phyloP scores from a whole-genome alignment of 2,329 filamentous ascomycete species.

The Eutypella sp. region DNA sequence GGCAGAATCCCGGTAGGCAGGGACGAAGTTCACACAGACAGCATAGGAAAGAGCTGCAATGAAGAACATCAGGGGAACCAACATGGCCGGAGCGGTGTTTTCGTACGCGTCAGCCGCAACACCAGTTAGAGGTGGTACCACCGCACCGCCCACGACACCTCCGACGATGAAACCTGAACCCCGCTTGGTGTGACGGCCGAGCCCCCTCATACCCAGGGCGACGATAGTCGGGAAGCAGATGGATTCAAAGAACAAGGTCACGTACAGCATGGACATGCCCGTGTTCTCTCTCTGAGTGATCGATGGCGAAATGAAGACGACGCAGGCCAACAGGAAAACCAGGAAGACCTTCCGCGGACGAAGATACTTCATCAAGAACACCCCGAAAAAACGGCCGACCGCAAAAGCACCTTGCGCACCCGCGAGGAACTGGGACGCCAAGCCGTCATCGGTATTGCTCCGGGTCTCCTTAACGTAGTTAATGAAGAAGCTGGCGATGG shows the following conservation, averaged over 20 bases:
- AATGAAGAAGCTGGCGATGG: slow-evolving; percentile 65
- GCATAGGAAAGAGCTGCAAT: slow-evolving; percentile 52
- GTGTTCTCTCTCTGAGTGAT: slow-evolving; percentile 41
- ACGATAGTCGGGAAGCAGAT: slow-evolving; percentile 81
- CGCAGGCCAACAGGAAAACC: slow-evolving; percentile 56
- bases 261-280: slow-evolving; percentile 58
- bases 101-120: slow-evolving; percentile 58
- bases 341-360: slow-evolving; percentile 65
- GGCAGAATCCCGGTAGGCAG: slow-evolving; percentile 56
- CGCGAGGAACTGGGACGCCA: slow-evolving; percentile 63
- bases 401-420: slow-evolving; percentile 71
- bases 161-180: slow-evolving; percentile 68
- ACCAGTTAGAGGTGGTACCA: slow-evolving; percentile 68
- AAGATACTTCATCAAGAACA: slow-evolving; percentile 60
- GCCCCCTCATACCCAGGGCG: slow-evolving; percentile 68
- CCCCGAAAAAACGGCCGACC: slow-evolving; percentile 65
- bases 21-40: slow-evolving; percentile 60
- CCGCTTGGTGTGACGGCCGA: slow-evolving; percentile 72
- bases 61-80: slow-evolving; percentile 60
- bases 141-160: slow-evolving; percentile 67
- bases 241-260: slow-evolving; percentile 73
- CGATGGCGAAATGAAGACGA: slow-evolving; percentile 55
- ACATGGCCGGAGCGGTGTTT: slow-evolving; percentile 59
- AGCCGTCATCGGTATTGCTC: slow-evolving; percentile 41
- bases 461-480: slow-evolving; percentile 65